Percentiles rank a stretch among this genome's conserved stretches.
phyloP scores from a whole-genome alignment of 176 grass and related monocot genomes.

The Puya raimondii region DNA sequence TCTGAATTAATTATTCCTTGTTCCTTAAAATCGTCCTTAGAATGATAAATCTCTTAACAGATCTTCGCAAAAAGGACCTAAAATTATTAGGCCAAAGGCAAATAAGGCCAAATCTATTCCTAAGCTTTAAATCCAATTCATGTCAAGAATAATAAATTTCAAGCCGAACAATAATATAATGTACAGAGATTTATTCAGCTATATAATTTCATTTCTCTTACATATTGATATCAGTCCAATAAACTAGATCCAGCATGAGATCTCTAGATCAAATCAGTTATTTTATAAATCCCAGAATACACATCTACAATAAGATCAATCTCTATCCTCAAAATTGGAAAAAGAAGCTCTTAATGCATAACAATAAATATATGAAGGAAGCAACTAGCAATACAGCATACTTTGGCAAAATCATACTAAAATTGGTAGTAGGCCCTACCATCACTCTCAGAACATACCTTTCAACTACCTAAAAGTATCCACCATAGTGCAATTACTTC shows the following conservation, averaged over 20 bases:
- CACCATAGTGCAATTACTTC: neutral
- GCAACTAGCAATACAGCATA: neutral
- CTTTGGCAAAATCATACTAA: neutral
- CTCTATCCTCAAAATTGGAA: no score
- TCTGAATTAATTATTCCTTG: no score
- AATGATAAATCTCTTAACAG: no score
- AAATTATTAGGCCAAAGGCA: no score
- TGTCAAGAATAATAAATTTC: no score
- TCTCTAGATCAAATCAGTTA: neutral
- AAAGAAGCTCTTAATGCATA: no score
- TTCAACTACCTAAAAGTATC: slow-evolving; percentile 6
- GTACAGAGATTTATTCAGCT: neutral
- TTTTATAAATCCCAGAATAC: neutral
- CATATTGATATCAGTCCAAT: neutral
- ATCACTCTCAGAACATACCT: neutral
- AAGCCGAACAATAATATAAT: no score
- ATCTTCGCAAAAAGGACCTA: no score
- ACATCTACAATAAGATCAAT: neutral
- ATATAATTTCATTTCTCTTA: neutral
- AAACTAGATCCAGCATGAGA: neutral
- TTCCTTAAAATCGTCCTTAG: no score
- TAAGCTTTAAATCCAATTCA: no score
- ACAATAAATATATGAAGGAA: no score
- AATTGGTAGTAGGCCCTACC: neutral
- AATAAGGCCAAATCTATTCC: no score